phyloP scores from a whole-genome alignment of 768 basidiomycete genomes.

The Exsudoporus frostii region DNA sequence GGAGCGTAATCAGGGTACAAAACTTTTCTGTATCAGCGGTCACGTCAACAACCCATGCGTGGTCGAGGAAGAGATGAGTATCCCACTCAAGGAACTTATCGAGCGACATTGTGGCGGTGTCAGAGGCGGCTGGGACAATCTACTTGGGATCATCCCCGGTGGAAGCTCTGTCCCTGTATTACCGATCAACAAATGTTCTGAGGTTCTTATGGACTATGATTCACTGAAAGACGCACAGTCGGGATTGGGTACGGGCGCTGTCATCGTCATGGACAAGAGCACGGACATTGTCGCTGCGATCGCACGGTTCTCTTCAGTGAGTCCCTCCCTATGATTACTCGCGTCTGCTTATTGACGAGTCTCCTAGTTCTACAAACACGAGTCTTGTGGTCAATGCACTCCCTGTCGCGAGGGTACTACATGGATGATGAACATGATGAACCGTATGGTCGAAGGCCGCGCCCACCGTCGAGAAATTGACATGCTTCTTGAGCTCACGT shows the following conservation, averaged over 20 bases:
- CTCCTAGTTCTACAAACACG: conserved; percentile 91
- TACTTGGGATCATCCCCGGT: conserved; percentile 95
- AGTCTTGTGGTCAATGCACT: conserved; percentile 96
- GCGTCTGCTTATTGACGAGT: conserved; percentile 1
- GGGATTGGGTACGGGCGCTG: conserved; percentile 97
- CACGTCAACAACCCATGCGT: conserved; percentile 99
- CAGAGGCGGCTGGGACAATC: conserved; percentile 92
- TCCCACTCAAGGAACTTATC: conserved; percentile 87
- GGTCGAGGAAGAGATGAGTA: conserved; percentile 99
- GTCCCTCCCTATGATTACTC: conserved; percentile 13
- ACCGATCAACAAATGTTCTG: conserved; percentile 75
- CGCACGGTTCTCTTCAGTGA: conserved; percentile 81
- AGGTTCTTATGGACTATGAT: conserved; percentile 98
- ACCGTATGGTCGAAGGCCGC: conserved; percentile 89
- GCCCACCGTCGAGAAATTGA: conserved; percentile 94
- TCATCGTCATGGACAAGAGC: conserved; percentile 98
- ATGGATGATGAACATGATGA: conserved; percentile 99
- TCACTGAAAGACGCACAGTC: conserved; percentile 94
- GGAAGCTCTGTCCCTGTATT: conserved; percentile 93
- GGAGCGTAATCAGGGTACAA: conserved; percentile 93
- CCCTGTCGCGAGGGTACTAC: conserved; percentile 94
- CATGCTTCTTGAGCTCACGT: conserved; percentile 96
- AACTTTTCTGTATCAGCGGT: conserved; percentile 93
- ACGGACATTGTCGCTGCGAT: conserved; percentile 95
- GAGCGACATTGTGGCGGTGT: conserved; percentile 98